These are phyloP conservation scores for Pleurotus djamor DNA, from an alignment of 768 basidiomycete genomes.

Conservation along the genomic window DNA sequence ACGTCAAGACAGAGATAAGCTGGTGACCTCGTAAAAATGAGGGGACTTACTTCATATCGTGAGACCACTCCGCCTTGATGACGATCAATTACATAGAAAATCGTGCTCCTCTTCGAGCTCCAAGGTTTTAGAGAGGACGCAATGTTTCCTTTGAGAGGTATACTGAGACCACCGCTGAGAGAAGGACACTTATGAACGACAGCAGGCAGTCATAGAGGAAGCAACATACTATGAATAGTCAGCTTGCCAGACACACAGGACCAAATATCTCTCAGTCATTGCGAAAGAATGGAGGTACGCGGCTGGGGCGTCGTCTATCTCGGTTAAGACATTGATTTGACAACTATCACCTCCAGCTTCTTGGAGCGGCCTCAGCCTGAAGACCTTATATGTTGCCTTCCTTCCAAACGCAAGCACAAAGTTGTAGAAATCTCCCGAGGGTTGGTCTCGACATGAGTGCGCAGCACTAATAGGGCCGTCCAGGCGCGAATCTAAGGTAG, in stretches of 20 bases:
- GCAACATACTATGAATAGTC: conserved; percentile 9
- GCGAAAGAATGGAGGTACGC: conserved; percentile 36
- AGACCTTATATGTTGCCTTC: conserved; percentile 25
- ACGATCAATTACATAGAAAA: conserved; percentile 37
- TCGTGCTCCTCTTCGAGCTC: conserved; percentile 19
- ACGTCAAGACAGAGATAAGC: not conserved
- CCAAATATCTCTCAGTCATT: conserved; percentile 33
- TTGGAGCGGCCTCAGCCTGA: conserved; percentile 18
- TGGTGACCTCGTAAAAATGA: not conserved
- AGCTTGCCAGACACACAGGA: conserved; percentile 31
- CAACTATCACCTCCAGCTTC: conserved; percentile 12
- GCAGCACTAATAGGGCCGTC: conserved; percentile 29
- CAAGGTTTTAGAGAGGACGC: conserved; percentile 29
- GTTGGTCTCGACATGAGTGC: conserved; percentile 23
- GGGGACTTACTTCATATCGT: conserved; percentile 22
- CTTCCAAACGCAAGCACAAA: conserved; percentile 27
- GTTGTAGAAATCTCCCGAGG: conserved; percentile 33
- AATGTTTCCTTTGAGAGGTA: conserved; percentile 27
- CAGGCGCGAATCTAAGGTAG: conserved; percentile 25
- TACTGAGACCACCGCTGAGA: conserved; percentile 10
- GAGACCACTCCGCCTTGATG: conserved; percentile 30
- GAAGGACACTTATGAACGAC: too few species aligned
- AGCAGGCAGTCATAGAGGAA: too few species aligned
- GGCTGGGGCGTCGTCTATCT: conserved; percentile 31
- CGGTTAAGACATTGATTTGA: conserved; percentile 26